Conservation (phyloP, 192 early-diverging fungal genomes). For the Backusella morwellensis region DNA sequence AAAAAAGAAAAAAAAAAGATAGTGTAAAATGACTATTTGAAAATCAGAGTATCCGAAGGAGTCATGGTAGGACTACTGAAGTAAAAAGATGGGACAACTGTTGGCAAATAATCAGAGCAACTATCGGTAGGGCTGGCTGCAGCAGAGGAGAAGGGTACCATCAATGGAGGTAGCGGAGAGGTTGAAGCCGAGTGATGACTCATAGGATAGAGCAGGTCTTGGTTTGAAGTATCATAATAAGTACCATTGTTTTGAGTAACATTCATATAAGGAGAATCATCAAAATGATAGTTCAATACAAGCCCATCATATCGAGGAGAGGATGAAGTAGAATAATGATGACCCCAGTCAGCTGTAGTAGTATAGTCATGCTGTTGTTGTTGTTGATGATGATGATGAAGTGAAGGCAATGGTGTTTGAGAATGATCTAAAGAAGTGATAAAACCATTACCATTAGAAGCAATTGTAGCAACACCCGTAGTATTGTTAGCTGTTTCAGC, state of each 20-base stretch:
- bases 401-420: neutral
- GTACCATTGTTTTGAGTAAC: neutral
- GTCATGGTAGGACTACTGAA: slow-evolving; percentile 6
- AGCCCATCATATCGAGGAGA: neutral
- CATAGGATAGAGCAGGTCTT: slow-evolving; percentile 3
- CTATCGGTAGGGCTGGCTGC: neutral
- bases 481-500: slow-evolving; percentile 3
- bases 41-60: neutral
- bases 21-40: neutral
- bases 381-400: neutral
- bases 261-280: neutral
- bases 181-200: neutral
- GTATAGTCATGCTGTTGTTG: neutral
- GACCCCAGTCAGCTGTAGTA: neutral
- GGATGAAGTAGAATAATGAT: neutral
- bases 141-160: neutral
- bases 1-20: slow-evolving; percentile 5
- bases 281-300: neutral
- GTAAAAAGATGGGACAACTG: neutral
- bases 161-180: neutral
- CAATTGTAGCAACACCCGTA: neutral
- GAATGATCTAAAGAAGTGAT: neutral
- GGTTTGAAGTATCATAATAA: neutral
- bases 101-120: neutral
- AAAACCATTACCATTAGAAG: neutral